Evolutionary conservation across 176 grass and related monocot genomes (phyloP), one percentile per base, ranked within the genome.

Genomic region (Cenchrus purpureus): DNA sequence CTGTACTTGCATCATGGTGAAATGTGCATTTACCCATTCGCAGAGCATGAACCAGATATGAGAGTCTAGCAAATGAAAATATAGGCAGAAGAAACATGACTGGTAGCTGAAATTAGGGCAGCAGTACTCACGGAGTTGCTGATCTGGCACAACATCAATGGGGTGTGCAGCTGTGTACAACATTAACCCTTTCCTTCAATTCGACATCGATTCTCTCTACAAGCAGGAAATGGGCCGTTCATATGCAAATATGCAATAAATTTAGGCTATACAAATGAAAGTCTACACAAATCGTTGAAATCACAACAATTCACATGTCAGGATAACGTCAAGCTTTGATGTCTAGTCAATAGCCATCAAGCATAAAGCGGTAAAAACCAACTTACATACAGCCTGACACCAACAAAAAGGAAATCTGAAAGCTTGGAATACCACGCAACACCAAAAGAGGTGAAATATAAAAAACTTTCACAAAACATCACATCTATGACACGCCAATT

Each of bases 91-190:
- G 4, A 88, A 83, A 83, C 29, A 53, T 71, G 10, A 83, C 17
- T 78, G 54, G 32, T 71, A 31, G n/a, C 48, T 71, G 20, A 71
- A 77, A 77, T 62, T 70, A 61, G 44, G n/a, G 82, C 73, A 53
- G 54, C 43, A 54, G 22, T 71, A 52, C 86, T 83, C 65, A 88
- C 79, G 55, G 6, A 86, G 5, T 83, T 53, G 57, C 76, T 5
- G 22, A 50, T 89, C 76, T 75, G 82, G 60, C 31, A 75, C 69
- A 74, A 79, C 63, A 74, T 84, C 68, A 85, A 78, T 16, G 29
- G 68, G 43, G 20, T 73, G 78, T 73, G 58, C 59, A 57, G 74
- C 10, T 79, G 49, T 67, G 68, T 37, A 65, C 87, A 88, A 7
- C 69, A 85, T 60, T 74, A 71, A 49, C 79, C 49, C 50, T 67